Evolutionary conservation across 805 yeast genomes (phyloP).

Genomic region (Saccharomycopsis schoenii): DNA sequence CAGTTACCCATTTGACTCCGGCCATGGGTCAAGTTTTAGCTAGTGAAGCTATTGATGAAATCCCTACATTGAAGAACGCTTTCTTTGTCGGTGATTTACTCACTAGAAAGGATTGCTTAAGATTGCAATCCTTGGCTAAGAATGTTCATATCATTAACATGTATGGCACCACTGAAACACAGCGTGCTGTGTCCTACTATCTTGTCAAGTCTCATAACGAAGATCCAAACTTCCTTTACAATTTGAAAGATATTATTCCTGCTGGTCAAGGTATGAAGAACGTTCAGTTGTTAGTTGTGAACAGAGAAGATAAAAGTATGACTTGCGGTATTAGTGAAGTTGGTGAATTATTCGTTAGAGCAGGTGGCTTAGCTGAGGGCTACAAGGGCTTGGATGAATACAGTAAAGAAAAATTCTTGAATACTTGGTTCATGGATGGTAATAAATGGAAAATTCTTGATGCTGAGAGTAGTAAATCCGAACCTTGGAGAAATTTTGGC

Average conservation of each 20-base stretch:
- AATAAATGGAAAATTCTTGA: conserved; percentile 19
- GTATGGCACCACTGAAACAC: conserved; percentile 99
- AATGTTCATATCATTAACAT: conserved; percentile 88
- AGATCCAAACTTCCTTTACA: conserved; percentile 66
- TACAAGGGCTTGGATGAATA: conserved; percentile 86
- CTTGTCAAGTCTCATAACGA: conserved; percentile 67
- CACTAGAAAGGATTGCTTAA: conserved; percentile 92
- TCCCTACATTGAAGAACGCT: conserved; percentile 85
- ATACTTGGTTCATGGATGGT: conserved; percentile 80
- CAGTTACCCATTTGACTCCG: conserved; percentile 96
- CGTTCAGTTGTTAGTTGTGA: conserved; percentile 89
- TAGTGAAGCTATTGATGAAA: conserved; percentile 86
- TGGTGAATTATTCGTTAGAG: conserved; percentile 97
- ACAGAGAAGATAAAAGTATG: conserved; percentile 78
- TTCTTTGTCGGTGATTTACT: conserved; percentile 97
- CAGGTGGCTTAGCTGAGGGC: conserved; percentile 96
- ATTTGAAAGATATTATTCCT: conserved; percentile 92
- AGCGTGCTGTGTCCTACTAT: conserved; percentile 92
- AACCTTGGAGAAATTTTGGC: conserved; percentile 53
- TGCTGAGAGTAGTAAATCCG: conserved; percentile 2
- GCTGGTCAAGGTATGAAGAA: conserved; percentile 97
- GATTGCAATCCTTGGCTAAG: conserved; percentile 85
- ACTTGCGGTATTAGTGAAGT: conserved; percentile 98
- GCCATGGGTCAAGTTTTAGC: conserved; percentile 98
- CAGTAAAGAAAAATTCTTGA: conserved; percentile 78